These are phyloP conservation scores for Cerrena zonata DNA, from an alignment of 1,284 basidiomycete genomes.

Conservation along the genomic window DNA sequence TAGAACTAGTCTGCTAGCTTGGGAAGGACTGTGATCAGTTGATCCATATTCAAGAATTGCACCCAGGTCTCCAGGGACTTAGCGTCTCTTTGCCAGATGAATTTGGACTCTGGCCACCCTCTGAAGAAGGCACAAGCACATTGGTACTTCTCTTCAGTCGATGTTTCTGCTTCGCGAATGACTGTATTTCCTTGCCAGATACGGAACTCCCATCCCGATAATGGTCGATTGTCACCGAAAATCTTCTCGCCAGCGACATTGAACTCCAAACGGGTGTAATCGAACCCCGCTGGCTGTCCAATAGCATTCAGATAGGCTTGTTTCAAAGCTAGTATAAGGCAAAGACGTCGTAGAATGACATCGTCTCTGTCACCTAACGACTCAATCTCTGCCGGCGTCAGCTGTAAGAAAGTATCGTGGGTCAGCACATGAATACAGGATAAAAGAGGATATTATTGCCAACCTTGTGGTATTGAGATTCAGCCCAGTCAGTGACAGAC, in stretches of 20 bases:
- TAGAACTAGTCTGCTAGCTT: slow-evolving; percentile 53
- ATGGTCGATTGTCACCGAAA: slow-evolving; percentile 56
- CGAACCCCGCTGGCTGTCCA: slow-evolving; percentile 72
- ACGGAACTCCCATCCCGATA: slow-evolving; percentile 78
- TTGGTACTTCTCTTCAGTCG: slow-evolving; percentile 57
- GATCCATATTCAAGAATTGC: slow-evolving; percentile 75
- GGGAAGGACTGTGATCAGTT: slow-evolving; percentile 69
- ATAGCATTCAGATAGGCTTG: slow-evolving; percentile 75
- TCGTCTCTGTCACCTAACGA: slow-evolving; percentile 49
- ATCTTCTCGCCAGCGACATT: slow-evolving; percentile 59
- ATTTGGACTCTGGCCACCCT: slow-evolving; percentile 54
- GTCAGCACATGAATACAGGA: neutral
- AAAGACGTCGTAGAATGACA: slow-evolving; percentile 62
- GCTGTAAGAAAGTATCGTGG: slow-evolving; percentile 33
- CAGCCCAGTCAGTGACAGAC: slow-evolving; percentile 54
- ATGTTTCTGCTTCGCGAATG: slow-evolving; percentile 37
- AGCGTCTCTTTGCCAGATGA: slow-evolving; percentile 63
- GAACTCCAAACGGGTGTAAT: slow-evolving; percentile 74
- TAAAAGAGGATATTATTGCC: slow-evolving; percentile 14
- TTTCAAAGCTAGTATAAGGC: slow-evolving; percentile 70
- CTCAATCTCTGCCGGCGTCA: slow-evolving; percentile 56
- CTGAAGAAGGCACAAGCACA: slow-evolving; percentile 72
- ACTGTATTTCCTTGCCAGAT: slow-evolving; percentile 43
- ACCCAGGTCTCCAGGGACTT: slow-evolving; percentile 70
- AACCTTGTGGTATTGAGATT: slow-evolving; percentile 71